These are phyloP conservation scores for Mycena alexandri DNA, from an alignment of 768 basidiomycete species.

Conservation along the genomic window DNA sequence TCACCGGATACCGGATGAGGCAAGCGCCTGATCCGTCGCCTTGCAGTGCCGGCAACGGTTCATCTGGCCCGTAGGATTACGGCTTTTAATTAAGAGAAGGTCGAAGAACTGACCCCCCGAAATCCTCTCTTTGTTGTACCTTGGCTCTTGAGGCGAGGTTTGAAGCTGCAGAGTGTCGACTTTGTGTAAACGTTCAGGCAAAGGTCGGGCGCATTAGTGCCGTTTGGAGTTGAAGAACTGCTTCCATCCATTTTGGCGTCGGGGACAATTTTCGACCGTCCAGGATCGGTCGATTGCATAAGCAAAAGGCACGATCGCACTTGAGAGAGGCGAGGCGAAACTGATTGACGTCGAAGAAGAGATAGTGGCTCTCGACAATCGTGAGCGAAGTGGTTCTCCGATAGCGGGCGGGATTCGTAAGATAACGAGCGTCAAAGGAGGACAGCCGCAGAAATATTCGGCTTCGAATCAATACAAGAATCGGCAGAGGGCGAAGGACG, in stretches of 20 bases:
- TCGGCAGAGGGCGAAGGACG: too few species aligned
- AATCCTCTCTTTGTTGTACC: neutral
- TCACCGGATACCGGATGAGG: conserved; percentile 16
- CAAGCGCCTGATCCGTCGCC: conserved; percentile 22
- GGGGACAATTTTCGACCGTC: conserved; percentile 27
- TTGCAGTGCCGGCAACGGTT: conserved; percentile 12
- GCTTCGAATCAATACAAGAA: neutral
- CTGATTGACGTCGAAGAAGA: too few species aligned
- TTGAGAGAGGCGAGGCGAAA: neutral
- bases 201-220: neutral
- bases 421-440: neutral
- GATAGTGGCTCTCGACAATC: too few species aligned
- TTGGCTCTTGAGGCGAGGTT: neutral
- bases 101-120: neutral
- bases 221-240: neutral
- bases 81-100: conserved; percentile 21
- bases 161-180: neutral
- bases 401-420: conserved; percentile 2
- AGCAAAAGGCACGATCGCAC: conserved; percentile 23
- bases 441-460: neutral
- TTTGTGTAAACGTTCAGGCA: neutral
- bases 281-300: conserved; percentile 1
- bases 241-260: neutral
- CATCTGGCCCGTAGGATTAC: conserved; percentile 7
- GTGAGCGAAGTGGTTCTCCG: neutral